These are phyloP conservation scores for Saturnispora besseyi DNA, from an alignment of 805 yeast species.

Conservation along the genomic window DNA sequence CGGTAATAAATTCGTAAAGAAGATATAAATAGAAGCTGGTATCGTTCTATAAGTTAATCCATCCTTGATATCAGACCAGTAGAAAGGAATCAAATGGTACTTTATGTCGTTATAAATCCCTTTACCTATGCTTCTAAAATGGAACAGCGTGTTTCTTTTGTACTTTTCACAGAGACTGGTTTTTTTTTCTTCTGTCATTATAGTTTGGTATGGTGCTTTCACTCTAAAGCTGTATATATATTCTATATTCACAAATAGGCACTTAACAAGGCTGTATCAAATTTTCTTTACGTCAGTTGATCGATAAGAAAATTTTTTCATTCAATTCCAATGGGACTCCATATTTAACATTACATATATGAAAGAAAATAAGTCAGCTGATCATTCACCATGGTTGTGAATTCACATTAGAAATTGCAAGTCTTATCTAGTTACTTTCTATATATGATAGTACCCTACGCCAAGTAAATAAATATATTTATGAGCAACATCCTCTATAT, in stretches of 20 bases:
- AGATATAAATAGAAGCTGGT: slow-evolving; percentile 75
- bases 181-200: background rate
- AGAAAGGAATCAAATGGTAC: slow-evolving; percentile 49
- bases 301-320: too few relatives aligned
- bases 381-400: too few relatives aligned
- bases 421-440: too few relatives aligned
- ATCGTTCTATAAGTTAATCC: slow-evolving; percentile 79
- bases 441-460: too few relatives aligned
- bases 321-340: too few relatives aligned
- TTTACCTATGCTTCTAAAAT: slow-evolving; percentile 27
- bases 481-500: too few relatives aligned
- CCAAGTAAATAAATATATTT: too few relatives aligned
- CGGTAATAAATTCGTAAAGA: slow-evolving; percentile 84
- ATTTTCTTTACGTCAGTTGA: too few relatives aligned
- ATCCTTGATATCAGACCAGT: slow-evolving; percentile 72
- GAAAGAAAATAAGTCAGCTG: too few relatives aligned
- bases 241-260: background rate
- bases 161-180: slow-evolving; percentile 5
- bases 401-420: too few relatives aligned
- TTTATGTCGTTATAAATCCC: slow-evolving; percentile 49
- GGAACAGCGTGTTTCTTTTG: slow-evolving; percentile 16
- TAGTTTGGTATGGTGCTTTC: background rate
- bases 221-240: background rate
- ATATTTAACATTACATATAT: too few relatives aligned
- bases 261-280: background rate